A percentile compares a stretch with the other conserved stretches of the same genome.
phyloP scores from a whole-genome alignment of 1,284 basidiomycete species.

The Leccinum glutinopallens region DNA sequence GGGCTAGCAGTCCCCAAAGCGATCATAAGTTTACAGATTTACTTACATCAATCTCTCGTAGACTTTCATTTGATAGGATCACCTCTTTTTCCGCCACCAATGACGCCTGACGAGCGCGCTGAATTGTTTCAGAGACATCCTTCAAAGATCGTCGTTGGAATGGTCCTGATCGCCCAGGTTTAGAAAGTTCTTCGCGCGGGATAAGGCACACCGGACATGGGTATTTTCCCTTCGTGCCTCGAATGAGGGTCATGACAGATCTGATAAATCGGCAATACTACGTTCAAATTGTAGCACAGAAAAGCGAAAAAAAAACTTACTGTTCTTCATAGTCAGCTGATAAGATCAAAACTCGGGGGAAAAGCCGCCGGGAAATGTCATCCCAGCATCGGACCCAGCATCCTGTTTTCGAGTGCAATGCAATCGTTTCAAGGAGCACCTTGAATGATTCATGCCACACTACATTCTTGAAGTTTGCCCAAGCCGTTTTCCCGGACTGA shows the following conservation, averaged over 20 bases:
- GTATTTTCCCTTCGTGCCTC: conserved; percentile 31
- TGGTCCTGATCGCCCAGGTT: conserved; percentile 19
- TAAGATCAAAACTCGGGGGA: conserved; percentile 37
- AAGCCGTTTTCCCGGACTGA: conserved; percentile 31
- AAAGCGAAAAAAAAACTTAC: conserved; percentile 29
- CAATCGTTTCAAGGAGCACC: conserved; percentile 32
- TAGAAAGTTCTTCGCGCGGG: conserved; percentile 25
- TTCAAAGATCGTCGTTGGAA: conserved; percentile 22
- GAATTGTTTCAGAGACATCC: conserved; percentile 20
- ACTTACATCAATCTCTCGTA: conserved; percentile 37
- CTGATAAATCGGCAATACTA: conserved; percentile 6
- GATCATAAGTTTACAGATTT: neutral
- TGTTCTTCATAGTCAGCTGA: conserved; percentile 44
- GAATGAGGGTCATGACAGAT: conserved; percentile 36
- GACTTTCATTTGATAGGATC: conserved; percentile 30
- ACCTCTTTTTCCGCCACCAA: no score
- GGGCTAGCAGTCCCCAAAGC: no score
- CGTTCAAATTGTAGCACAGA: neutral
- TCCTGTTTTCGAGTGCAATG: conserved; percentile 29
- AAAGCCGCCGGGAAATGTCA: conserved; percentile 27
- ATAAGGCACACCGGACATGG: conserved; percentile 42
- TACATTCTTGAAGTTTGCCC: conserved; percentile 36
- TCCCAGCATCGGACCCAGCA: conserved; percentile 32
- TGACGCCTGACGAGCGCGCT: conserved; percentile 9
- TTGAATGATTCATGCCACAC: conserved; percentile 39